Base-by-base conservation (phyloP, 192 early-diverging fungal species). In the Geosiphon pyriformis region DNA sequence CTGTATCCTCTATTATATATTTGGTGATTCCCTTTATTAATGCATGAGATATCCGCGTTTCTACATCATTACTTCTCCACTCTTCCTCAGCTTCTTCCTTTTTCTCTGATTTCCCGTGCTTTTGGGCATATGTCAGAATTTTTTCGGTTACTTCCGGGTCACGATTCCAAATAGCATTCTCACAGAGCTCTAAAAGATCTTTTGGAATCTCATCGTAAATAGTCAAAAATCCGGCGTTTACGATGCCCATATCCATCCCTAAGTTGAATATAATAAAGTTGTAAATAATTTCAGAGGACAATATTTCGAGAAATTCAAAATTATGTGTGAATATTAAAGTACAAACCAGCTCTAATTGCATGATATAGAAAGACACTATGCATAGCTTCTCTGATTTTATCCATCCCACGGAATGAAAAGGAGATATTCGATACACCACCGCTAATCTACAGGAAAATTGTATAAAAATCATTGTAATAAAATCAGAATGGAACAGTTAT, bases 231-330 rank as follows among this genome's bases (percentile, higher is more conserved):
- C 94, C 95, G 4, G 95, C 92, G 72, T 95, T 95, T 70, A 98
- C 95, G 66, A 98, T 98, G 70, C 95, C 95, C 95, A 98, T 95
- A 77, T 95, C 95, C 90, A 98, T 90, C 17, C 94, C 93, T 29
- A 77, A 88, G 67, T 88, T 80, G 70, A 87, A 88, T 17, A 34
- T 53, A 52, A 17, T 25, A 15, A 1, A 29, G 48, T 32, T 29
- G 8, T 35, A 29, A 47, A 47, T 0, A 10, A 46, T 10, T 10
- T 46, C 6, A 46, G 42, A 6, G 6, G n/a, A 29, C 2, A 61
- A n/a, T n/a, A n/a, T n/a, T n/a, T n/a, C n/a, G n/a, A n/a, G n/a
- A n/a, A n/a, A n/a, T n/a, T n/a, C n/a, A n/a, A n/a, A 18, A 26
- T 20, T 29, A 27, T 46, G 17, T 46, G 17, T 46, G 42, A 26